Conservation (phyloP, 257 asterid genomes). For the Solanum etuberosum region DNA sequence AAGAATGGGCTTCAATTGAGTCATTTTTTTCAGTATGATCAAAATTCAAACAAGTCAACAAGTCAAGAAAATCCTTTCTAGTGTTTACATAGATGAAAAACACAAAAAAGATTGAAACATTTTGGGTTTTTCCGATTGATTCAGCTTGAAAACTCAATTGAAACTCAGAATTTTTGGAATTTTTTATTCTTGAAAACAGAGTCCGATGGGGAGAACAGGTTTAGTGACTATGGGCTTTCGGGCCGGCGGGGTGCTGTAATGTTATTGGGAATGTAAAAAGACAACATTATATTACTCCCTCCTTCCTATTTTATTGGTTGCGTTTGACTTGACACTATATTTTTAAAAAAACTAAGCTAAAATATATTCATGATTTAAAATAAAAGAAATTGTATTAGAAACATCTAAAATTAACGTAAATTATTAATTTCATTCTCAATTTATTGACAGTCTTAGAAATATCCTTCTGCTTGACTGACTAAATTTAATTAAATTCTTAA, state of each 20-base stretch:
- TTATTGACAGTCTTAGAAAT: too few species aligned
- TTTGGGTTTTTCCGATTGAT: not conserved
- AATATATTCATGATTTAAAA: too few species aligned
- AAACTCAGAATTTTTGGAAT: not conserved
- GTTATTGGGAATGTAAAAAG: not conserved
- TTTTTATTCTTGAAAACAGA: not conserved
- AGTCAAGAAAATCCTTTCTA: not conserved
- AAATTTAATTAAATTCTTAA: too few species aligned
- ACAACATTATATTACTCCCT: not conserved
- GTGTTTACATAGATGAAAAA: not conserved
- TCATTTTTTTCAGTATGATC: constrained; percentile 16
- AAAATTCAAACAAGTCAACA: not conserved
- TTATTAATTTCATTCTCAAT: too few species aligned
- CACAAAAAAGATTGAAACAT: not conserved
- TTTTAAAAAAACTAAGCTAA: too few species aligned
- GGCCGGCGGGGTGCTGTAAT: not conserved
- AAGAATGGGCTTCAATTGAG: constrained; percentile 53
- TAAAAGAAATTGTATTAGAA: too few species aligned
- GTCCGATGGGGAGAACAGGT: not conserved
- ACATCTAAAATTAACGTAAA: too few species aligned
- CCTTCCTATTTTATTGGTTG: not conserved
- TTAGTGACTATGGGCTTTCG: not conserved
- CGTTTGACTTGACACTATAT: not conserved
- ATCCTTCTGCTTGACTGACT: too few species aligned
- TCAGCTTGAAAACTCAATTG: not conserved